A percentile compares a stretch with the other conserved stretches of the same genome.
Conservation (phyloP, 257 asterid genomes). For the Anisodus acutangulus region DNA sequence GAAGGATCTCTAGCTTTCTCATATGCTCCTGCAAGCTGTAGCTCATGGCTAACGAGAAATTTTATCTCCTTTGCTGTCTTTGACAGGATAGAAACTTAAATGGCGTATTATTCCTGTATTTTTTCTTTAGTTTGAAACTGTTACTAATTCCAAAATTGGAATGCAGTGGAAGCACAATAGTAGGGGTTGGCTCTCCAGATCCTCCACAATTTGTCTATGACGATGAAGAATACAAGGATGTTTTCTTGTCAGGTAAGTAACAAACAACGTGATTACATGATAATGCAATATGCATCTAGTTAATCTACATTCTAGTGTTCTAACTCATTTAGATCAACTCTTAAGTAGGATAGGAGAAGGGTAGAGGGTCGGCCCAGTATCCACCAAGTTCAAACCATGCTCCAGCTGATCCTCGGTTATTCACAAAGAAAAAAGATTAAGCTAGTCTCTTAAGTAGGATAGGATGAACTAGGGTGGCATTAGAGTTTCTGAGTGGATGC, state of each 20-base stretch:
- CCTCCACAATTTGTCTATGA: constrained; percentile 87
- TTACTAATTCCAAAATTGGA: constrained; percentile 20
- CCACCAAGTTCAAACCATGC: neutral
- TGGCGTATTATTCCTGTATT: neutral
- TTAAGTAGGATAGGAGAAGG: constrained; percentile 10
- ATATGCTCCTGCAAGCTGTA: neutral
- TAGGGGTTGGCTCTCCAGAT: constrained; percentile 91
- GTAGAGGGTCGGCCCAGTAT: neutral
- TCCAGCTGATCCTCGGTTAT: neutral
- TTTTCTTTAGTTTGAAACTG: neutral
- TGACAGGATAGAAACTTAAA: neutral
- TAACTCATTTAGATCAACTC: constrained; percentile 2
- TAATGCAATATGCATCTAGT: neutral
- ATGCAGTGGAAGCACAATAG: constrained; percentile 93
- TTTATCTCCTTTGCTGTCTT: neutral
- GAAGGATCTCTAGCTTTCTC: neutral
- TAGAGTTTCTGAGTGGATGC: neutral
- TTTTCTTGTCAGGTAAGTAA: constrained; percentile 76
- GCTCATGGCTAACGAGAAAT: neutral
- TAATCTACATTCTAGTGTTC: neutral
- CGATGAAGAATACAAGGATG: constrained; percentile 85
- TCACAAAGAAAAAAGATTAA: neutral
- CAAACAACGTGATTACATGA: neutral
- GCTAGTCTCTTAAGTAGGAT: neutral
- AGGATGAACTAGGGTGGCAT: neutral